Percentiles rank a stretch among this genome's conserved stretches.
Conservation (phyloP, 352 stramenopile species). For the Phytophthora sp. region DNA sequence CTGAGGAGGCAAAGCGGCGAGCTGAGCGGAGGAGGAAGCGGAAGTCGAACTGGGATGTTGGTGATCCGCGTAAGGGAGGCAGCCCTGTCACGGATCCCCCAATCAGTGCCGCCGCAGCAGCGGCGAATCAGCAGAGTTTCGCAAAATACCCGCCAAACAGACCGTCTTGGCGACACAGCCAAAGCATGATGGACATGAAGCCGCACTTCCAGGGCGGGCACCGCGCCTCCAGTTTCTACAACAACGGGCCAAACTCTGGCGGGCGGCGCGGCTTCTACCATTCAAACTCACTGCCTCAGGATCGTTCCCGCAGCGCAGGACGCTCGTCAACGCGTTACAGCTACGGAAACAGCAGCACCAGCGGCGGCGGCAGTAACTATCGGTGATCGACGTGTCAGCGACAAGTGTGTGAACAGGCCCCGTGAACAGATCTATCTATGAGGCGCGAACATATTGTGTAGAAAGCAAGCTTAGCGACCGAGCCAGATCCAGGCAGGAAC, state of each 20-base stretch:
- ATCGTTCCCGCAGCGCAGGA: slow-evolving; percentile 57
- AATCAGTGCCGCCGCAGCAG: slow-evolving; percentile 35
- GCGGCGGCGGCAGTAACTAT: slow-evolving; percentile 22
- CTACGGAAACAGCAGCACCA: slow-evolving; percentile 34
- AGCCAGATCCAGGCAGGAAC: slow-evolving; percentile 6
- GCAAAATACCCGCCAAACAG: slow-evolving; percentile 60
- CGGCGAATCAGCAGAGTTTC: slow-evolving; percentile 54
- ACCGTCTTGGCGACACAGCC: slow-evolving; percentile 65
- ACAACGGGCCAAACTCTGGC: slow-evolving; percentile 22
- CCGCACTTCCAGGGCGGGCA: slow-evolving; percentile 40
- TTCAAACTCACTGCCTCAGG: slow-evolving; percentile 55
- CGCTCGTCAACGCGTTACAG: slow-evolving; percentile 49
- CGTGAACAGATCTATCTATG: slow-evolving; percentile 38
- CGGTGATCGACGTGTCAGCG: slow-evolving; percentile 30
- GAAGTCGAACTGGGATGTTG: slow-evolving; percentile 87
- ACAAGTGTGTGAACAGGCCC: slow-evolving; percentile 16
- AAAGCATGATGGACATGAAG: slow-evolving; percentile 69
- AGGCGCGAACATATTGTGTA: slow-evolving; percentile 44
- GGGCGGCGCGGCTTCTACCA: slow-evolving; percentile 49
- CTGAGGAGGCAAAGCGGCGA: slow-evolving; percentile 63
- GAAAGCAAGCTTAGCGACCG: slow-evolving; percentile 26
- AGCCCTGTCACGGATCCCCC: slow-evolving; percentile 37
- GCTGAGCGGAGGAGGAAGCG: slow-evolving; percentile 68
- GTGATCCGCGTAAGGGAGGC: slow-evolving; percentile 62
- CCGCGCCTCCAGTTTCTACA: slow-evolving; percentile 55